phyloP scores from a whole-genome alignment of 306 rosid species.

The Vigna mungo region DNA sequence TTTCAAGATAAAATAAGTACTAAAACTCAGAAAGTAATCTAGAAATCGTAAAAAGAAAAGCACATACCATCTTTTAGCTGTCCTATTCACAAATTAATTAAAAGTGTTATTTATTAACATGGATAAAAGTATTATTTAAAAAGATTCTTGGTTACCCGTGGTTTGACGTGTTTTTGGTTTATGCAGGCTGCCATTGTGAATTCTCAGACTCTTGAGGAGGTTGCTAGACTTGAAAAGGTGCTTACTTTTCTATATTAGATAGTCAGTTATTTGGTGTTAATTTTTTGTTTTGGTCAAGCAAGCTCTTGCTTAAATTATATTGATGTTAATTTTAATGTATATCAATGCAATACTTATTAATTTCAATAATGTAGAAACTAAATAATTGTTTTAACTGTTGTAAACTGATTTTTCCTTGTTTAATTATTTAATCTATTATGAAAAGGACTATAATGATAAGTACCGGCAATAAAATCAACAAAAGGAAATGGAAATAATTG shows the following conservation, averaged over 20 bases:
- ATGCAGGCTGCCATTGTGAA: conserved; percentile 98
- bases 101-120: too few relatives aligned
- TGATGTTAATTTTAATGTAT: background rate
- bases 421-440: background rate
- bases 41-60: too few relatives aligned
- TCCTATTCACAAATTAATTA: too few relatives aligned
- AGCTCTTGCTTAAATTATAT: too few relatives aligned
- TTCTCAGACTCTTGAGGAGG: conserved; percentile 98
- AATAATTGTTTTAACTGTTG: background rate
- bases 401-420: background rate
- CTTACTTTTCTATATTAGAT: conserved; percentile 38
- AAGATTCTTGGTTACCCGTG: conserved; percentile 3
- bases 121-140: too few relatives aligned
- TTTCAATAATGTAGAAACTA: background rate
- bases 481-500: too few relatives aligned
- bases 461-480: too few relatives aligned
- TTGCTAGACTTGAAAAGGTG: conserved; percentile 98
- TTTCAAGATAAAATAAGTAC: too few relatives aligned
- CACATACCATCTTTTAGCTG: too few relatives aligned
- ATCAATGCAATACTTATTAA: background rate
- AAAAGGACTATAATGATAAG: conserved; percentile 3
- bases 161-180: conserved; percentile 39
- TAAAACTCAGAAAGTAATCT: too few relatives aligned
- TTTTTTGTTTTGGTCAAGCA: background rate
- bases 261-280: background rate